Conservation (phyloP, 192 early-diverging fungal genomes). For the Coemansia sp. region DNA sequence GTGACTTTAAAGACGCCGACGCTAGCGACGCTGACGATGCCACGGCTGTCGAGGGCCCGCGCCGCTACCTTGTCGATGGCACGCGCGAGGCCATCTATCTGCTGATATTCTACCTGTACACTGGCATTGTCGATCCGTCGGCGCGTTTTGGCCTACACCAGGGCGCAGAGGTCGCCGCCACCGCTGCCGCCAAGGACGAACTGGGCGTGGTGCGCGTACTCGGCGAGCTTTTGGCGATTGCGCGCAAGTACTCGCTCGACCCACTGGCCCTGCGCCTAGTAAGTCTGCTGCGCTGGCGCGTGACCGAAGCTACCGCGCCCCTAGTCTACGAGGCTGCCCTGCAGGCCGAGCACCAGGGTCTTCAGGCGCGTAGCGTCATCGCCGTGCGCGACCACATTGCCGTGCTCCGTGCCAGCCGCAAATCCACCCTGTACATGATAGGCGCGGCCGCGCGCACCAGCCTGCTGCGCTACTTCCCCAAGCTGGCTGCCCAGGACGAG, state of each 20-base stretch:
- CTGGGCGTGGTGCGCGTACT: slow-evolving; percentile 44
- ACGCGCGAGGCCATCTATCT: slow-evolving; percentile 56
- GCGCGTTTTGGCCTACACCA: slow-evolving; percentile 62
- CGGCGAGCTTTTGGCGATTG: slow-evolving; percentile 58
- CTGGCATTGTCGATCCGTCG: slow-evolving; percentile 62
- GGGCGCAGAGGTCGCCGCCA: slow-evolving; percentile 6
- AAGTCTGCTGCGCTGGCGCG: slow-evolving; percentile 59
- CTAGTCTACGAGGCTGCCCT: slow-evolving; percentile 63
- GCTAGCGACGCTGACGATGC: background rate
- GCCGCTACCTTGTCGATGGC: slow-evolving; percentile 23
- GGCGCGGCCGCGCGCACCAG: slow-evolving; percentile 24
- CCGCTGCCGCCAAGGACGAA: slow-evolving; percentile 21
- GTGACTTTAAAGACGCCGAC: slow-evolving; percentile 11
- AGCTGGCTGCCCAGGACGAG: slow-evolving; percentile 14
- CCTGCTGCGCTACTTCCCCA: slow-evolving; percentile 38
- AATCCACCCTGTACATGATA: slow-evolving; percentile 38
- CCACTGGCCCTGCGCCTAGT: slow-evolving; percentile 55
- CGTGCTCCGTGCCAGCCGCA: slow-evolving; percentile 22
- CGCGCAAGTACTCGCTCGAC: slow-evolving; percentile 61
- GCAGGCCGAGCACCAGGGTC: slow-evolving; percentile 61
- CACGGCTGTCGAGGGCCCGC: slow-evolving; percentile 33
- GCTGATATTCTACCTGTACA: slow-evolving; percentile 66
- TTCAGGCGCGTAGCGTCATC: slow-evolving; percentile 54
- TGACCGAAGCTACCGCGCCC: slow-evolving; percentile 59
- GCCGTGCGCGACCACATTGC: slow-evolving; percentile 28